phyloP scores from a whole-genome alignment of 805 yeast genomes.

The Kazachstania martiniae region DNA sequence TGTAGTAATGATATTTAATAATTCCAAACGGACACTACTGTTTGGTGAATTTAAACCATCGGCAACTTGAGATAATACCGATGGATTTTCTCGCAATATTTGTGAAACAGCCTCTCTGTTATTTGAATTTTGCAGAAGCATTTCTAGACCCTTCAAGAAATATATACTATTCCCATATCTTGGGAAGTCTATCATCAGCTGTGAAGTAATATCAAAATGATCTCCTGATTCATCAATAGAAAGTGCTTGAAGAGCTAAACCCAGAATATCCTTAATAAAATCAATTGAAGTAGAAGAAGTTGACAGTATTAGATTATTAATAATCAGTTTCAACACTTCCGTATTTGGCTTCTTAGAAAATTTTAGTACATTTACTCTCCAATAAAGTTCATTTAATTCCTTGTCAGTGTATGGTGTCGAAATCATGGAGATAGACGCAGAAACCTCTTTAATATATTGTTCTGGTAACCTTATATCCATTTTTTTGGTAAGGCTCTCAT shows the following conservation, averaged over 20 bases:
- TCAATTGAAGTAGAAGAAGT: constrained; percentile 3
- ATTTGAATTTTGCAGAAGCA: constrained; percentile 6
- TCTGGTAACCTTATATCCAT: constrained; percentile 24
- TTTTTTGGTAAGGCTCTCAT: constrained; percentile 24
- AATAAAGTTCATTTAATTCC: constrained; percentile 33
- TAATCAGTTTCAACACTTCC: background rate
- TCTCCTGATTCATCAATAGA: constrained; percentile 17
- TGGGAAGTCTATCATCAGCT: constrained; percentile 16
- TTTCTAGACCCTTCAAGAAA: constrained; percentile 30
- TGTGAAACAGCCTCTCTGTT: background rate
- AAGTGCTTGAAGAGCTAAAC: constrained; percentile 30
- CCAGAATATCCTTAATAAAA: constrained; percentile 34
- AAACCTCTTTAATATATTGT: too few relatives aligned
- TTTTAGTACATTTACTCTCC: constrained; percentile 40
- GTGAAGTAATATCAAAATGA: constrained; percentile 7
- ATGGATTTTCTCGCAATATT: background rate
- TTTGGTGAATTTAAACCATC: constrained; percentile 39
- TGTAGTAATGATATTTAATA: constrained; percentile 28
- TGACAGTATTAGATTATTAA: background rate
- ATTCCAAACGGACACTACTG: constrained; percentile 41
- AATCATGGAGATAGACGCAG: constrained; percentile 5
- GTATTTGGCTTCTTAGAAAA: constrained; percentile 15
- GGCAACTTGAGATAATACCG: constrained; percentile 8
- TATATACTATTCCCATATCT: constrained; percentile 28
- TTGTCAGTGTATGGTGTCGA: constrained; percentile 3